Conservation (phyloP, 371 early-diverging fungal genomes). For the Syncephalastrum sp. region DNA sequence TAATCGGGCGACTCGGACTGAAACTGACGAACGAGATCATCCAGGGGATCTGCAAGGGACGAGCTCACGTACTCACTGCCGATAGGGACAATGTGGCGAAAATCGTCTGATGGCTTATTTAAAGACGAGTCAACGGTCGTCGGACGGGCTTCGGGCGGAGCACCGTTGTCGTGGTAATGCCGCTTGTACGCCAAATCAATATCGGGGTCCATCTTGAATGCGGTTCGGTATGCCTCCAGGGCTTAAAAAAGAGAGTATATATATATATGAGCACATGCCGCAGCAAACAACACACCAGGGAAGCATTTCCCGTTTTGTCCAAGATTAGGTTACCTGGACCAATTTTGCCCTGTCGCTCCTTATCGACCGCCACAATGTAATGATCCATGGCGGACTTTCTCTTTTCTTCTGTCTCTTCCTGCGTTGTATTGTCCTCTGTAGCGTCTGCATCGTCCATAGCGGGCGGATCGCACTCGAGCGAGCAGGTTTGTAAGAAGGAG, state of each 20-base stretch:
- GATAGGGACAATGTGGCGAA: conserved; percentile 39
- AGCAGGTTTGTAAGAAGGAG: neutral
- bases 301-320: neutral
- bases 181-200: conserved; percentile 45
- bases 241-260: conserved; percentile 27
- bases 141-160: conserved; percentile 9
- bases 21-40: conserved; percentile 29
- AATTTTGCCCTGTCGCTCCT: conserved; percentile 51
- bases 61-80: conserved; percentile 34
- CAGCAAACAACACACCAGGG: no score
- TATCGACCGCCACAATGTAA: conserved; percentile 46
- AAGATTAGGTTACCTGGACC: conserved; percentile 39
- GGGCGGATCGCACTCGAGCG: neutral
- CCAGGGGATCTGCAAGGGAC: conserved; percentile 25
- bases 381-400: conserved; percentile 43
- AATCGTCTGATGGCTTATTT: conserved; percentile 14
- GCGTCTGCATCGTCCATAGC: neutral
- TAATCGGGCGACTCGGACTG: conserved; percentile 18
- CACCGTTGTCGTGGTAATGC: conserved; percentile 32
- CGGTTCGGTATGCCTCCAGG: conserved; percentile 49
- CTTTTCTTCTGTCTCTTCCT: conserved; percentile 11
- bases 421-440: conserved; percentile 2
- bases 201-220: conserved; percentile 51
- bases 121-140: conserved; percentile 6
- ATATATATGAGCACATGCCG: no score